Evolutionary conservation across 2,329 filamentous ascomycete genomes (phyloP).

Genomic region (Coniochaeta sp.): DNA sequence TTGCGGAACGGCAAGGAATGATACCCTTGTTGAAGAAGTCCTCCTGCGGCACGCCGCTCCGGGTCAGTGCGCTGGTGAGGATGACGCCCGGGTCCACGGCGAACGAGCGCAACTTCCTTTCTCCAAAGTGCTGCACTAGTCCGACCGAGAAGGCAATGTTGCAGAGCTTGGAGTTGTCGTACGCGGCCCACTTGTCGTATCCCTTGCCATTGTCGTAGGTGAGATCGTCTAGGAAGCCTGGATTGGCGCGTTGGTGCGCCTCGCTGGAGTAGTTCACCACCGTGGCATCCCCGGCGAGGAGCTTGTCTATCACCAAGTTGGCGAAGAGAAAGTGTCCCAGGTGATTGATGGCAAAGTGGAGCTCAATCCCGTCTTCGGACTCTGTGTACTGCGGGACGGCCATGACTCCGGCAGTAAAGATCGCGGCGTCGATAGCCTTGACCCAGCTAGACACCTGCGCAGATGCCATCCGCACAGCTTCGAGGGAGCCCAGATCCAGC

Average conservation of each 20-base stretch:
- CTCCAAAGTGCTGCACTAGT: not conserved
- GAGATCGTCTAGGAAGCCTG: not conserved
- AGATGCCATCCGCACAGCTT: not conserved
- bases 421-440: not conserved
- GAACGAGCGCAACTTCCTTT: not conserved
- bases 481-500: slow-evolving; percentile 1
- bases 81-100: not conserved
- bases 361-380: slow-evolving; percentile 8
- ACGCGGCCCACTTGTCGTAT: not conserved
- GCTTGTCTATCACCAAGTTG: slow-evolving; percentile 17
- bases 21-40: not conserved
- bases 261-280: slow-evolving; percentile 30
- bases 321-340: slow-evolving; percentile 20
- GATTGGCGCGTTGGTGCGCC: slow-evolving; percentile 15
- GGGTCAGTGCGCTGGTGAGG: not conserved
- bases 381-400: slow-evolving; percentile 3
- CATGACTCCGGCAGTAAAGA: slow-evolving; percentile 11
- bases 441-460: not conserved
- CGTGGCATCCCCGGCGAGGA: slow-evolving; percentile 11
- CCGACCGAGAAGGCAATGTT: not conserved
- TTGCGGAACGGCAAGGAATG: not conserved
- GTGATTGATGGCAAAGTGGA: slow-evolving; percentile 18
- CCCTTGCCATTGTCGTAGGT: not conserved
- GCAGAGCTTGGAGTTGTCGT: not conserved
- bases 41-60: not conserved